Evolutionary conservation across 306 rosid species (phyloP).

Genomic region (Luffa aegyptiaca): DNA sequence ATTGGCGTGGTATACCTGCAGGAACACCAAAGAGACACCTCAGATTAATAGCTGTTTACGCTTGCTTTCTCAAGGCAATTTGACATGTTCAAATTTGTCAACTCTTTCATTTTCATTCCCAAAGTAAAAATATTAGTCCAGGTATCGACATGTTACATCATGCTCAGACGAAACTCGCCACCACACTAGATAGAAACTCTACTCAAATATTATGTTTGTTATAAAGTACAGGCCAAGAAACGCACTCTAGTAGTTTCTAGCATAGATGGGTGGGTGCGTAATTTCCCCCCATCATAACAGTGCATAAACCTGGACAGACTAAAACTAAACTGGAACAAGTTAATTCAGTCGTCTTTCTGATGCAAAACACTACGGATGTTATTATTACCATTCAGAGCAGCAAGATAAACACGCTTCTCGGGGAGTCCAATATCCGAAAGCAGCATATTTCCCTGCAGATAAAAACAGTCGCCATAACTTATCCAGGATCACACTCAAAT

Average conservation of each 20-base stretch:
- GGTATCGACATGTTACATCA: not conserved
- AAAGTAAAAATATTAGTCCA: not conserved
- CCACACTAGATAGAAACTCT: not conserved
- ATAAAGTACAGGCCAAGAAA: conserved; percentile 9
- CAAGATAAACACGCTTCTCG: conserved; percentile 85
- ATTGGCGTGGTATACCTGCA: conserved; percentile 63
- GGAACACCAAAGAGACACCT: conserved; percentile 52
- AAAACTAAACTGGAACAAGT: conserved; percentile 45
- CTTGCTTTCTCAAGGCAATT: conserved; percentile 9
- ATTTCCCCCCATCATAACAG: not conserved
- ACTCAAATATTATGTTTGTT: not conserved
- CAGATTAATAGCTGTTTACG: conserved; percentile 23
- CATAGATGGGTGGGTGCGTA: not conserved
- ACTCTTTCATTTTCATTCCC: conserved; percentile 3
- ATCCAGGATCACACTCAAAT: not conserved
- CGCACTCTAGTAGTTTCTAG: not conserved
- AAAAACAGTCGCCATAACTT: conserved; percentile 8
- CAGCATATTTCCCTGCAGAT: conserved; percentile 67
- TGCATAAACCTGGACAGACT: conserved; percentile 28
- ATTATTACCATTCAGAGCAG: conserved; percentile 98
- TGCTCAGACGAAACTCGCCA: conserved; percentile 1
- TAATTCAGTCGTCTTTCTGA: conserved; percentile 96
- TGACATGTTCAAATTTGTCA: conserved; percentile 6
- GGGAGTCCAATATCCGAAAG: conserved; percentile 81
- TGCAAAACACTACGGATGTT: conserved; percentile 91